Evolutionary conservation across 345 rosid species (phyloP), one percentile per base, ranked within the genome.

Genomic region (Euphorbia tirucalli): DNA sequence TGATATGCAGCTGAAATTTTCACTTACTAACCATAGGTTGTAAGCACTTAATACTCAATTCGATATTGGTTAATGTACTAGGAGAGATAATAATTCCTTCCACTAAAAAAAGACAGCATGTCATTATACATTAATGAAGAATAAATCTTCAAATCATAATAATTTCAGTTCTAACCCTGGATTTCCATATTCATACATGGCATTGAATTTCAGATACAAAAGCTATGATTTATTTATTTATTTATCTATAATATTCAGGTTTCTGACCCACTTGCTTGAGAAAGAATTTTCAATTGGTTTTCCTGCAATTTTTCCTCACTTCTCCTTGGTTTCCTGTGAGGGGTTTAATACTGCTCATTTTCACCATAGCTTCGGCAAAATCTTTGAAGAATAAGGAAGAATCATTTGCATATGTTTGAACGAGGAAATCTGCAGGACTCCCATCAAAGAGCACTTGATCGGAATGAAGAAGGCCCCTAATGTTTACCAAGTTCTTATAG

Each of bases 381-480:
- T 70, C 70, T 2, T 56, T 65, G 21, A 62, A 69, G 37, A 76
- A 71, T 6, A 1, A 14, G 1, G 7, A 0, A 22, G 63, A 31
- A 25, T 35, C 18, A 22, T 48, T 16, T 2, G 68, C 77, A 69
- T 79, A 83, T 39, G 0, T 59, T 68, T 48, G 60, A 43, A 72
- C 75, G 15, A 71, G 67, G 21, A 21, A 30, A 32, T 76, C 76
- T n/a, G 78, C 50, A 15, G 78, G 72, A n/a, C 55, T 55, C 6
- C 71, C 80, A 10, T 76, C 50, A 65, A 57, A 76, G 49, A 82
- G 74, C 27, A 73, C 77, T 68, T 79, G 81, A 35, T 82, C 83
- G 1, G 85, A 79, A 50, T 71, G 83, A 24, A 82, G 82, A 19
- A 73, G 74, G 9, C 82, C 85, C 41, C 70, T 76, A 15, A 71